phyloP scores from a whole-genome alignment of 371 early-diverging fungal genomes.

The Haplosporangium sp. region DNA sequence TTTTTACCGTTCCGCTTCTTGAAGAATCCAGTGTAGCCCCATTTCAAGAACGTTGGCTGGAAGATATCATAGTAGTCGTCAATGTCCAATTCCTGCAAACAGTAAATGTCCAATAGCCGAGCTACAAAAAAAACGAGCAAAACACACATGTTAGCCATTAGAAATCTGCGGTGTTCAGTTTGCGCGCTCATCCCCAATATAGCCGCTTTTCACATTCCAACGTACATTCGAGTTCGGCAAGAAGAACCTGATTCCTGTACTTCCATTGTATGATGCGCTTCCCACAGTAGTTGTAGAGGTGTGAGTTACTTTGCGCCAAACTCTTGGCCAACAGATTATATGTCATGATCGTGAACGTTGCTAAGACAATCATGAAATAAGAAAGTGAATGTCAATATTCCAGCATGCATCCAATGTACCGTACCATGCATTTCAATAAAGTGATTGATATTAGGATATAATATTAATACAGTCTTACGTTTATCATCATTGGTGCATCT shows the following conservation, averaged over 20 bases:
- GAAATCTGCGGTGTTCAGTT: no score
- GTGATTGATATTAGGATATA: no score
- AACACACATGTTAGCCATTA: not conserved
- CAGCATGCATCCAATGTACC: no score
- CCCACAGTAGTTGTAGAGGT: slow-evolving; percentile 19
- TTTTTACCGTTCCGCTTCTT: slow-evolving; percentile 32
- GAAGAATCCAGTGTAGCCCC: slow-evolving; percentile 32
- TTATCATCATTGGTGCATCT: no score
- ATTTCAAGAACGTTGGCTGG: slow-evolving; percentile 1
- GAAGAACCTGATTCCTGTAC: slow-evolving; percentile 9
- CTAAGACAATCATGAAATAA: not conserved
- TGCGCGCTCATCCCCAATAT: no score
- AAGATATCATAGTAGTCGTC: slow-evolving; percentile 14
- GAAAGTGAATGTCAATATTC: no score
- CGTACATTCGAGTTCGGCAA: slow-evolving; percentile 28
- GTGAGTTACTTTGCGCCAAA: slow-evolving; percentile 6
- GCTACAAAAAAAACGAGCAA: slow-evolving; percentile 7
- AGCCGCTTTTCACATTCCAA: not conserved
- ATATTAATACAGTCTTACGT: no score
- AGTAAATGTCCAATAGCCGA: slow-evolving; percentile 26
- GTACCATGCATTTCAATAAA: not conserved
- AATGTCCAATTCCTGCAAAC: slow-evolving; percentile 43
- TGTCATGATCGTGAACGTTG: slow-evolving; percentile 44
- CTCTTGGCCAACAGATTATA: slow-evolving; percentile 38
- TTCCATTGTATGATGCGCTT: slow-evolving; percentile 4